Conservation (phyloP, 2,329 filamentous ascomycete species). For the Claviceps sp. region DNA sequence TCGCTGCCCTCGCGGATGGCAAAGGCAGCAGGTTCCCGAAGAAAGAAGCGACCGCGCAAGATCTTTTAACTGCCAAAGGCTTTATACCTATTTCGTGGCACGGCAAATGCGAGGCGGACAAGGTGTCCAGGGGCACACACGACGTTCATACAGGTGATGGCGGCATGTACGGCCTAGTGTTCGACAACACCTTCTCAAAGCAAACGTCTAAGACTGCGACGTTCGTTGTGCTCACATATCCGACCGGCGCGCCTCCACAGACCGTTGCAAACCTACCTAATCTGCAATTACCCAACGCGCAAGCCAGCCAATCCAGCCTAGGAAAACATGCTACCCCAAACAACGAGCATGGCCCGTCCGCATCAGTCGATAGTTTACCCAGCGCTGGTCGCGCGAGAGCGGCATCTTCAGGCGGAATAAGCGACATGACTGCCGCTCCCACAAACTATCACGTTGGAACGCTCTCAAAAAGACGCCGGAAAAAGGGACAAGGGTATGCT, state of each 20-base stretch:
- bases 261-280: conserved; percentile 57
- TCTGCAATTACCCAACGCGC: conserved; percentile 27
- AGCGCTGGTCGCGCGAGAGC: conserved; percentile 30
- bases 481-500: conserved; percentile 87
- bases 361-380: conserved; percentile 48
- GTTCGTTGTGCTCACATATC: conserved; percentile 88
- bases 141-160: conserved; percentile 62
- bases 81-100: conserved; percentile 68
- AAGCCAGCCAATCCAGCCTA: conserved; percentile 37
- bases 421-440: conserved; percentile 28
- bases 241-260: conserved; percentile 66
- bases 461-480: conserved; percentile 78
- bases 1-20: conserved; percentile 27
- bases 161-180: conserved; percentile 92
- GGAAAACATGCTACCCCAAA: conserved; percentile 33
- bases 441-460: conserved; percentile 66
- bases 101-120: conserved; percentile 92
- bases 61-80: conserved; percentile 52
- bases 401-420: conserved; percentile 37
- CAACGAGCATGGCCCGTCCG: conserved; percentile 30
- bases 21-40: conserved; percentile 36
- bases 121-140: conserved; percentile 81
- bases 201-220: conserved; percentile 88
- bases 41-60: conserved; percentile 48
- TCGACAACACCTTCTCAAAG: conserved; percentile 98